These are phyloP conservation scores for Fusarium pseudoanthophilum DNA, from an alignment of 2,329 filamentous ascomycete species.

Conservation along the genomic window DNA sequence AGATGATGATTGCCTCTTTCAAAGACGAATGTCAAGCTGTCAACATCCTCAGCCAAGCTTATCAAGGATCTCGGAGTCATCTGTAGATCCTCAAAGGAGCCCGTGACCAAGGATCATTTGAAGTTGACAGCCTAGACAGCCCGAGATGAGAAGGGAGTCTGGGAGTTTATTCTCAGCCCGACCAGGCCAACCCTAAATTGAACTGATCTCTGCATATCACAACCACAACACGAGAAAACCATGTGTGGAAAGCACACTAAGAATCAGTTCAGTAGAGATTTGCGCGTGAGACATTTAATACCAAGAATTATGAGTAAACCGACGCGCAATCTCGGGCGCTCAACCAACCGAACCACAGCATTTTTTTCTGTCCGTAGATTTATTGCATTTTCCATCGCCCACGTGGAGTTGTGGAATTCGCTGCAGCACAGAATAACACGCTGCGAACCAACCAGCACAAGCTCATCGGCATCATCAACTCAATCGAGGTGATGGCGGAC, in stretches of 20 bases:
- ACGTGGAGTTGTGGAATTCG: constrained; percentile 45
- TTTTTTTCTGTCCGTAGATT: constrained; percentile 9
- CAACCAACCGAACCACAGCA: constrained; percentile 28
- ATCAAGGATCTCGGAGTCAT: constrained; percentile 19
- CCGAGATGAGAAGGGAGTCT: constrained; percentile 9
- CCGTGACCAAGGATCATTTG: constrained; percentile 14
- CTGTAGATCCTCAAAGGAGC: constrained; percentile 28
- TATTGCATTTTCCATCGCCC: constrained; percentile 24
- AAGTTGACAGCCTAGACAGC: neutral
- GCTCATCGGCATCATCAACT: constrained; percentile 10
- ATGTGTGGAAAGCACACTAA: constrained; percentile 19
- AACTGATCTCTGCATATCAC: constrained; percentile 1
- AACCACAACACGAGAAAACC: constrained; percentile 23
- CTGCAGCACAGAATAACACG: constrained; percentile 18
- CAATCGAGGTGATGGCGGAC: constrained; percentile 1
- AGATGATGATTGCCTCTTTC: neutral
- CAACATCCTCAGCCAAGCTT: neutral
- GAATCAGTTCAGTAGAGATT: neutral
- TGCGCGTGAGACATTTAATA: constrained; percentile 29
- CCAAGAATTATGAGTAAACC: constrained; percentile 8
- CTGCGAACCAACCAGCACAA: constrained; percentile 17
- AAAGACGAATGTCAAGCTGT: neutral
- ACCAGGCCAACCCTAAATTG: neutral
- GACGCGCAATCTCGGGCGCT: constrained; percentile 39
- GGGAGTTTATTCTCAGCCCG: neutral